A percentile compares a stretch with the other conserved stretches of the same genome.
Evolutionary conservation across 2,329 filamentous ascomycete species (phyloP).

Genomic region (Arthrobotrys pseudoclavata): DNA sequence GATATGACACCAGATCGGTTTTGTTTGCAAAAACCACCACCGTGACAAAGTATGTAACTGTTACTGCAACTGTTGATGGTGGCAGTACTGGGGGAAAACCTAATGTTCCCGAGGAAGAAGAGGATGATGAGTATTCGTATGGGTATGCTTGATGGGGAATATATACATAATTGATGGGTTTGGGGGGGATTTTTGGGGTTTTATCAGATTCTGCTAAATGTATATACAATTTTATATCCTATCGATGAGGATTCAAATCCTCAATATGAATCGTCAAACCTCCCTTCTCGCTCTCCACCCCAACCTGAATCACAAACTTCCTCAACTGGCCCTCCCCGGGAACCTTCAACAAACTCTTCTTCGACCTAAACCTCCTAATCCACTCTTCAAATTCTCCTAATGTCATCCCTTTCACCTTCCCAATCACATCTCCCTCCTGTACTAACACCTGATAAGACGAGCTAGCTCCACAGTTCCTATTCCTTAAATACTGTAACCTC

Average conservation of each 20-base stretch:
- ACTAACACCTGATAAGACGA: background rate
- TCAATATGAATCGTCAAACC: background rate
- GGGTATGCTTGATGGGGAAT: background rate
- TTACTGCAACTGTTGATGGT: background rate
- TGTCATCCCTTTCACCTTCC: conserved; percentile 8
- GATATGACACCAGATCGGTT: background rate
- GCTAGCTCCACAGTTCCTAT: background rate
- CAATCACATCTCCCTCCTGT: background rate
- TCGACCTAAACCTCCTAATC: background rate
- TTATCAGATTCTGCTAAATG: background rate
- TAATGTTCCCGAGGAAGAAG: background rate
- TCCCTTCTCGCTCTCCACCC: background rate
- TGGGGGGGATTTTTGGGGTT: background rate
- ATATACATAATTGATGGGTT: background rate
- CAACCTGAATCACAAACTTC: background rate
- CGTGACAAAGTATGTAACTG: background rate
- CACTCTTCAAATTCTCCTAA: background rate
- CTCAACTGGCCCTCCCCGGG: background rate
- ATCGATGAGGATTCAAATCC: conserved; percentile 1
- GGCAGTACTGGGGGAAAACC: background rate
- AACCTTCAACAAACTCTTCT: background rate
- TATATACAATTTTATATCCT: background rate
- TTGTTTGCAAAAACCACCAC: background rate
- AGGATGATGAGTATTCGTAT: background rate
- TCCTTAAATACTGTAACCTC: background rate